Conservation (phyloP, 495 filamentous ascomycete genomes). For the Penicillium canariense region DNA sequence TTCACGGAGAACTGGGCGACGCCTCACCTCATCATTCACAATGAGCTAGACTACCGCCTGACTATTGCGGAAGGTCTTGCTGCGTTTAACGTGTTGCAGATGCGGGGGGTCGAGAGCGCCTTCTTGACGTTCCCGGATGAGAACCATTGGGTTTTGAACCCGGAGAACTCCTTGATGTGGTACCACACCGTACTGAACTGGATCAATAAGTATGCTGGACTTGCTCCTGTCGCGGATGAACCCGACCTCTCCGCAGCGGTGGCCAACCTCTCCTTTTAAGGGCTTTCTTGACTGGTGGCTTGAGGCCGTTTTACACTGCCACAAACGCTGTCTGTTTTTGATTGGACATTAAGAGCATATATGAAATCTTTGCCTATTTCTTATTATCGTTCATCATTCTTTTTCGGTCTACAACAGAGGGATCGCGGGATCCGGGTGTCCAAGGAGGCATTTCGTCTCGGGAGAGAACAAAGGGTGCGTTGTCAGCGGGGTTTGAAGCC, state of each 20-base stretch:
- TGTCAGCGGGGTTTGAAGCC: not conserved
- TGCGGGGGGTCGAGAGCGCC: conserved; percentile 45
- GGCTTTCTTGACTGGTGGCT: too few species aligned
- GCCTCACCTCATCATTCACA: conserved; percentile 86
- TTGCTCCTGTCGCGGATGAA: conserved; percentile 34
- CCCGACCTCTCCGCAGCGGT: conserved; percentile 21
- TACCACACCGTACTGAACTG: conserved; percentile 83
- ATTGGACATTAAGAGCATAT: not conserved
- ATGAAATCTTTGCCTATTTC: conserved; percentile 3
- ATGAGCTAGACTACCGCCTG: conserved; percentile 85
- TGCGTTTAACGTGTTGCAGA: conserved; percentile 86
- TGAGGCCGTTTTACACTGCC: too few species aligned
- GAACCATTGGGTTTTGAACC: conserved; percentile 86
- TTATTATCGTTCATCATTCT: conserved; percentile 4
- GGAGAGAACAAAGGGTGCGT: not conserved
- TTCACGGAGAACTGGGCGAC: conserved; percentile 75
- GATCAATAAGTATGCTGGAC: conserved; percentile 80
- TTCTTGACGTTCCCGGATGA: conserved; percentile 82
- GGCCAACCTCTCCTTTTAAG: conserved; percentile 23
- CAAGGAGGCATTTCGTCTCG: not conserved
- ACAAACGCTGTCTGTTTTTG: too few species aligned
- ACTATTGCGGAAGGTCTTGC: conserved; percentile 80
- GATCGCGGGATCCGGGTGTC: not conserved
- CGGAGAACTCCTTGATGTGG: conserved; percentile 88
- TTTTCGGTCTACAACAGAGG: conserved; percentile 15